Percentiles rank a stretch among this genome's conserved stretches.
These are phyloP conservation scores for Pseudozyma flocculosa DNA, from an alignment of 1,284 basidiomycete species.

Conservation along the genomic window DNA sequence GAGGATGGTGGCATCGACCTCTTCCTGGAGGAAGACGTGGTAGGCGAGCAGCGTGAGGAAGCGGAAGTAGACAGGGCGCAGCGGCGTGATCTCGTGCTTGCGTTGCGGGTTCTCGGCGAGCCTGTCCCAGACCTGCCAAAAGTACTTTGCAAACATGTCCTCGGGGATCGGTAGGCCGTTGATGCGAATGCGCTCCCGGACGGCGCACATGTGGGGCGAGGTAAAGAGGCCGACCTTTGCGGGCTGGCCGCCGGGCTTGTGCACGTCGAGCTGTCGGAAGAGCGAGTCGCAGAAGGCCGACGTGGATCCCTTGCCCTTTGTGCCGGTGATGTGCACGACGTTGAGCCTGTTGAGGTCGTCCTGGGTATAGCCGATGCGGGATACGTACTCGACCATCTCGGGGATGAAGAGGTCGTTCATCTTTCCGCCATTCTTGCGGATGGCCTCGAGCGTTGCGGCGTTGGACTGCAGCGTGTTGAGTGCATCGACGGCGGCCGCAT, in stretches of 20 bases:
- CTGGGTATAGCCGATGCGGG: conserved; percentile 78
- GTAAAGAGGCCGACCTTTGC: conserved; percentile 76
- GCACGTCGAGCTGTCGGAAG: conserved; percentile 28
- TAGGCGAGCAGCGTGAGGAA: conserved; percentile 90
- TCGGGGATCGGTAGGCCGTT: conserved; percentile 88
- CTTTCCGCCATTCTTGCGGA: conserved; percentile 73
- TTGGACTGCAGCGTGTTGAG: conserved; percentile 94
- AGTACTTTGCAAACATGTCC: conserved; percentile 81
- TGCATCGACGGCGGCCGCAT: conserved; percentile 75
- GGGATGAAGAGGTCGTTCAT: conserved; percentile 72
- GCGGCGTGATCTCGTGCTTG: conserved; percentile 61
- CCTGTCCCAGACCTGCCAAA: conserved; percentile 95
- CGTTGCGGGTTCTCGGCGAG: conserved; percentile 67
- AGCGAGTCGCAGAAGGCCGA: conserved; percentile 71
- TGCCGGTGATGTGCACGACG: conserved; percentile 95
- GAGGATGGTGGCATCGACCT: conserved; percentile 83
- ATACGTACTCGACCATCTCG: conserved; percentile 88
- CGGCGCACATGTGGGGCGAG: conserved; percentile 93
- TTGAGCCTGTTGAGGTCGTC: conserved; percentile 83
- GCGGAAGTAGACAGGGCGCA: conserved; percentile 89
- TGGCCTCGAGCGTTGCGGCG: conserved; percentile 82
- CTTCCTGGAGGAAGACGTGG: conserved; percentile 79
- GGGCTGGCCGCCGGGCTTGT: conserved; percentile 33
- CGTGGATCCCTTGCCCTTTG: conserved; percentile 98
- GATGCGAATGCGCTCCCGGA: conserved; percentile 91